Percentiles rank a stretch among this genome's conserved stretches.
phyloP scores from a whole-genome alignment of 2,329 filamentous ascomycete genomes.

The Coniochaeta ligniaria region DNA sequence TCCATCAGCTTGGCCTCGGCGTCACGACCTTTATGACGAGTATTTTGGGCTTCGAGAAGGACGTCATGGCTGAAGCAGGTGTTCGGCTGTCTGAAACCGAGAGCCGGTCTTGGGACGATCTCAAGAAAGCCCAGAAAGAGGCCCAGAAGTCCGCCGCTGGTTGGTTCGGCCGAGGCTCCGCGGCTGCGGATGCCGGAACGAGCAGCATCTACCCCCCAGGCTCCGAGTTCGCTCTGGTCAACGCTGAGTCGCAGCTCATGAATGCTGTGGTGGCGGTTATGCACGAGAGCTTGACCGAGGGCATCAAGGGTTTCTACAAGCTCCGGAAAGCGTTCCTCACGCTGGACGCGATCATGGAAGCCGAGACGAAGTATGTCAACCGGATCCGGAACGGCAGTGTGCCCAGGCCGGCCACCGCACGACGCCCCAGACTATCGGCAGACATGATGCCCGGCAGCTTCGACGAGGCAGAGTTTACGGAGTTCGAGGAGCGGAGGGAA shows the following conservation, averaged over 20 bases:
- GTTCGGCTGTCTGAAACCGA: conserved; percentile 69
- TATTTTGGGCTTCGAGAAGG: conserved; percentile 84
- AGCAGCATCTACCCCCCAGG: conserved; percentile 65
- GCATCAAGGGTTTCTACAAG: conserved; percentile 87
- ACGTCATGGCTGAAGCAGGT: conserved; percentile 78
- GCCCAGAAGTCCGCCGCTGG: conserved; percentile 20
- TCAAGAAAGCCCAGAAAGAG: conserved; percentile 66
- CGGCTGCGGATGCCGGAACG: conserved; percentile 10
- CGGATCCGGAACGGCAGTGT: conserved; percentile 12
- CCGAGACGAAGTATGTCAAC: conserved; percentile 54
- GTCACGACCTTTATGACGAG: conserved; percentile 81
- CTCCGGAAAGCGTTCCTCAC: conserved; percentile 81
- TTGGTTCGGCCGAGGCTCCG: conserved; percentile 15
- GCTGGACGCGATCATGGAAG: conserved; percentile 69
- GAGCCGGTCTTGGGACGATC: conserved; percentile 65
- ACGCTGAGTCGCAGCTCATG: conserved; percentile 84
- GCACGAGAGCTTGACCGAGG: conserved; percentile 89
- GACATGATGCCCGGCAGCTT: conserved; percentile 30
- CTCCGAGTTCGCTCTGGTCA: conserved; percentile 77
- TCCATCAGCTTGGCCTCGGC: conserved; percentile 76
- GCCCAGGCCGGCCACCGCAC: not conserved
- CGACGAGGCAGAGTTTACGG: conserved; percentile 25
- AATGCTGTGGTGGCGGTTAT: conserved; percentile 79
- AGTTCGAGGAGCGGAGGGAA: conserved; percentile 13
- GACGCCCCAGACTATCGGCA: conserved; percentile 12